Base-by-base conservation (phyloP, 306 rosid genomes). In the Abrus pulchellus region DNA sequence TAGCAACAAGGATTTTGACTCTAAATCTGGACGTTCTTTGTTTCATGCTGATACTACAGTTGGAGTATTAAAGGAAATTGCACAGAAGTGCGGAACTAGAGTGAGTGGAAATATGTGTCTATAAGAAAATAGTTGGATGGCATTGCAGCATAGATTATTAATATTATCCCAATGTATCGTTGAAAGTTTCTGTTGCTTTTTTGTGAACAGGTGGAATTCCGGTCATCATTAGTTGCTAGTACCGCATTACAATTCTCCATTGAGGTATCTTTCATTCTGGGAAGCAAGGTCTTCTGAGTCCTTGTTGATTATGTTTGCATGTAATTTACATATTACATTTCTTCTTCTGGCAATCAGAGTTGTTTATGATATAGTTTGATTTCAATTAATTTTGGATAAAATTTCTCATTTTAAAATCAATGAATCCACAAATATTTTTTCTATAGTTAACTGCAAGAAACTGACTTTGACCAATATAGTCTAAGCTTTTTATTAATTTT, bases 21-120 rank as follows among this genome's bases (percentile, higher is more conserved):
- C 81, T 76, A 94, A 93, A 72, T 74, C 92, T 74, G 91, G 90
- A 50, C 87, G 60, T 76, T 67, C 88, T 78, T 72, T 74, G 56
- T 74, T 82, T 73, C 83, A 84, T 79, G 86, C 84, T 5, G 92
- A 90, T 75, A 84, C 89, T 82, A 77, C 94, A 62, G 74, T 78
- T 48, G 88, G 83, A 76, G 97, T 79, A 59, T 81, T 93, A 29
- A 90, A 84, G 53, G 97, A 91, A 74, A 91, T 93, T 79, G 97
- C 97, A 71, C 79, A 81, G 90, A 90, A 91, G 85, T 91, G 95
- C 87, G 92, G 94, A 85, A 74, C 97, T 82, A 93, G 86, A 88
- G 97, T 93, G 86, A 75, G 80, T 71, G 34, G 40, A 64, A 74
- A 73, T 56, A 6, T 59, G 49, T 75, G 52, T n/a, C 36, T 73